Base-by-base conservation (phyloP, 75 land plant genomes). In the Picea sitchensis region DNA sequence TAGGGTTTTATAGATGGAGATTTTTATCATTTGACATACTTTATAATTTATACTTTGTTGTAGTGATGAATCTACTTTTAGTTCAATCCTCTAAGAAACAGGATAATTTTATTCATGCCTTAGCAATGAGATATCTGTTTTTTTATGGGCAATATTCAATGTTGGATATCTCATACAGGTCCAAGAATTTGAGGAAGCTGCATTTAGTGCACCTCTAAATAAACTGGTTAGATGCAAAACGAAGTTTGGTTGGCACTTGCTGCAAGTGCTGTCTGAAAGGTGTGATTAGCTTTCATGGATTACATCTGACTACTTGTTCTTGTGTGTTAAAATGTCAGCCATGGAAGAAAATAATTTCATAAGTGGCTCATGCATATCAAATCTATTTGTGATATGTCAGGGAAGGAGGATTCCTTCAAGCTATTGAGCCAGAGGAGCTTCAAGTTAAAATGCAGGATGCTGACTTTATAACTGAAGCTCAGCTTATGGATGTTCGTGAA, bases 131-230 rank as follows among this genome's bases (percentile, higher is more conserved):
- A 71, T 71, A 44, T 11, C 26, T 71, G 54, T 71, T 20, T 7
- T 41, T 51, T 51, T 9, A 51, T 51, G 21, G 74, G 51, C 20
- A 44, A 9, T 21, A 44, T 51, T 71, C 23, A 2, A n/a, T 41
- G 56, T 41, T 71, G 54, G 20, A 59, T 56, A 20, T 51, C 38
- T 72, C 61, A 36, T 14, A 58, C 76, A 96, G 99, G 95, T 91
- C 23, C 92, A 95, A 59, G 98, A 95, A 82, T 97, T 97, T 85
- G 98, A 95, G 82, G 94, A 95, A 82, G 95, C 92, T 80, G 99
- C 99, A 71, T 96, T 96, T 82, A 80, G 56, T 86, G 95, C 99
- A 58, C 89, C 95, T 68, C 79, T 96, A 67, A 91, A 97, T 58
- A 91, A 93, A 82, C 84, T 93, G 76, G 95, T 95, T 12, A 89